A percentile compares a stretch with the other conserved stretches of the same genome.
These are phyloP conservation scores for Septoria petroselini DNA, from an alignment of 2,329 filamentous ascomycete species.

Conservation along the genomic window DNA sequence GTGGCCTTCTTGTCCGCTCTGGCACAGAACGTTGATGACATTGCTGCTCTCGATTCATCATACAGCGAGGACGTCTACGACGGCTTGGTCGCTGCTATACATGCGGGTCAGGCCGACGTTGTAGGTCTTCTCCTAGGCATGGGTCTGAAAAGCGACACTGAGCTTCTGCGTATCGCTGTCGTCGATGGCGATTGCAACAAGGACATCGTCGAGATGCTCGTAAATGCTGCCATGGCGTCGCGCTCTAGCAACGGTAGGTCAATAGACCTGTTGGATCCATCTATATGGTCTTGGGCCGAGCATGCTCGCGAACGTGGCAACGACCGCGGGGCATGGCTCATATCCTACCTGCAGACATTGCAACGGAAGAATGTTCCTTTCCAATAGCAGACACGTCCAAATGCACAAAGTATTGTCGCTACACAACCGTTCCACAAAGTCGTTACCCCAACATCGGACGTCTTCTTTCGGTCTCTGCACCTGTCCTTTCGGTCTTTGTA, in stretches of 20 bases:
- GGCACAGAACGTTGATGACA: slow-evolving; percentile 11
- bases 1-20: slow-evolving; percentile 19
- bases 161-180: slow-evolving; percentile 34
- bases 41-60: slow-evolving; percentile 18
- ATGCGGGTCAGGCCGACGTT: slow-evolving; percentile 22
- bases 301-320: slow-evolving; percentile 27
- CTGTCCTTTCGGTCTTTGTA: not conserved
- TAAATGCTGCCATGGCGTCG: slow-evolving; percentile 3
- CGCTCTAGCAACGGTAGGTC: slow-evolving; percentile 1
- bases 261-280: slow-evolving; percentile 34
- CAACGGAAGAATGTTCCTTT: slow-evolving; percentile 12
- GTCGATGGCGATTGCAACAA: slow-evolving; percentile 36
- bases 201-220: slow-evolving; percentile 30
- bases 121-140: slow-evolving; percentile 29
- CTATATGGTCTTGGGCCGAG: slow-evolving; percentile 39
- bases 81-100: slow-evolving; percentile 34
- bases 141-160: slow-evolving; percentile 27
- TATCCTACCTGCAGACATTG: slow-evolving; percentile 25
- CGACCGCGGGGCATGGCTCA: slow-evolving; percentile 34
- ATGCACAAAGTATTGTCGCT: not conserved
- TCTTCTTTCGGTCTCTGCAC: not conserved
- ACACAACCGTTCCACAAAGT: not conserved
- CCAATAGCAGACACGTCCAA: not conserved
- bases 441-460: not conserved
- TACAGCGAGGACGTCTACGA: slow-evolving; percentile 33